Conservation (phyloP, 1,284 basidiomycete species). For the Dichomitus squalens region DNA sequence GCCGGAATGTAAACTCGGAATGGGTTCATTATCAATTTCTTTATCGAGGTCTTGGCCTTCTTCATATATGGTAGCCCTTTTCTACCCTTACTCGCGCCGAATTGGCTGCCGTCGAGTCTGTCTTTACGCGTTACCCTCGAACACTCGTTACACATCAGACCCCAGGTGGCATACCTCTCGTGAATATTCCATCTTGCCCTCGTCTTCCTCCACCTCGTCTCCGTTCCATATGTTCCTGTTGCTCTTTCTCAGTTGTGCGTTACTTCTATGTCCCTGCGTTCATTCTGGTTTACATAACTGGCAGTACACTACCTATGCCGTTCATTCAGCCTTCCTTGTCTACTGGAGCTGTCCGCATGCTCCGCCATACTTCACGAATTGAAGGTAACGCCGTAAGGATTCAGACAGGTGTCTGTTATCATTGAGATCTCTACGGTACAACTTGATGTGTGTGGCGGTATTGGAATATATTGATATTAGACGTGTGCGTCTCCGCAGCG, state of each 20-base stretch:
- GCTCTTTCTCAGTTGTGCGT: slow-evolving; percentile 24
- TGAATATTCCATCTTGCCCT: slow-evolving; percentile 37
- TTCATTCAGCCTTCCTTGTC: not conserved
- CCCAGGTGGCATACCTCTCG: slow-evolving; percentile 34
- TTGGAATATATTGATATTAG: too few relatives aligned
- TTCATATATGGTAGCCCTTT: slow-evolving; percentile 42
- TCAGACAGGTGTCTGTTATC: too few relatives aligned
- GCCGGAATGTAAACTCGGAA: slow-evolving; percentile 20
- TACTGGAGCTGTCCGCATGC: too few relatives aligned
- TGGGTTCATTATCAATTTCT: slow-evolving; percentile 13
- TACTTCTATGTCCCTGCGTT: slow-evolving; percentile 16
- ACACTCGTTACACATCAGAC: slow-evolving; percentile 30
- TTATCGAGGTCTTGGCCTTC: slow-evolving; percentile 24
- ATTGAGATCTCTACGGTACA: too few relatives aligned
- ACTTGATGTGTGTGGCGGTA: too few relatives aligned
- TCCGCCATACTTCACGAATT: too few relatives aligned
- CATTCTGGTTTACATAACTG: slow-evolving; percentile 17
- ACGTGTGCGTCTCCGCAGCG: slow-evolving; percentile 11
- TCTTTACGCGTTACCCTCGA: slow-evolving; percentile 55
- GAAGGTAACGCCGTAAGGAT: not conserved
- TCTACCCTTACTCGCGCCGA: slow-evolving; percentile 21
- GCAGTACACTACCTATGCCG: slow-evolving; percentile 25
- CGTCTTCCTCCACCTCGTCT: slow-evolving; percentile 19
- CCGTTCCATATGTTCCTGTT: slow-evolving; percentile 18
- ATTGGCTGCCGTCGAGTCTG: slow-evolving; percentile 49